A percentile compares a stretch with the other conserved stretches of the same genome.
Conservation (phyloP, 2,329 filamentous ascomycete genomes). For the Fusarium virguliforme region DNA sequence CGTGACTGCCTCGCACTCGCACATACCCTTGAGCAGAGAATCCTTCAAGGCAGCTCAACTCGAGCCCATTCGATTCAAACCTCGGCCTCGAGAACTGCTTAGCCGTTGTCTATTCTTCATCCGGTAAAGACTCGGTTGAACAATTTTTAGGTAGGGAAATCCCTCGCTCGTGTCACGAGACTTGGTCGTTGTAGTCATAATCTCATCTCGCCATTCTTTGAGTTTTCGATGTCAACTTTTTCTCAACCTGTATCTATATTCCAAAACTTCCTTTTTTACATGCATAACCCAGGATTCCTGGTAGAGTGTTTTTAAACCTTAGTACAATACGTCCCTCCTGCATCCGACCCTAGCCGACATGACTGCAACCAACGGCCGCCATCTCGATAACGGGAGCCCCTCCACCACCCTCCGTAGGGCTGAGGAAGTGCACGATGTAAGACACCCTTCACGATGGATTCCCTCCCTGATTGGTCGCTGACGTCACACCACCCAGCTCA, state of each 20-base stretch:
- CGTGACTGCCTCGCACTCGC: conserved; percentile 2
- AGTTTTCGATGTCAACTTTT: conserved; percentile 30
- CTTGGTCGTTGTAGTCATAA: conserved; percentile 35
- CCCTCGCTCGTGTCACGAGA: conserved; percentile 50
- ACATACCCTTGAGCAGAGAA: neutral
- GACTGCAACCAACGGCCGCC: conserved; percentile 48
- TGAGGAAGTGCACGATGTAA: conserved; percentile 54
- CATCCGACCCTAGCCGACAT: conserved; percentile 42
- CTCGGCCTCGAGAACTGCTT: conserved; percentile 5
- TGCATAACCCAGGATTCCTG: neutral
- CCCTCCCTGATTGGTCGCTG: conserved; percentile 41
- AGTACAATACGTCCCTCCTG: neutral
- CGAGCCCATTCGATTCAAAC: neutral
- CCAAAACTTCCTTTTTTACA: neutral
- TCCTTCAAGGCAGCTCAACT: conserved; percentile 2
- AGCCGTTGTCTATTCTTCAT: conserved; percentile 5
- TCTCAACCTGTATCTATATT: conserved; percentile 14
- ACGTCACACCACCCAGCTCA: conserved; percentile 66
- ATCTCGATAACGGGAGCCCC: conserved; percentile 42
- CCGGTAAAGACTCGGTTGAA: conserved; percentile 53
- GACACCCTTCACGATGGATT: conserved; percentile 26
- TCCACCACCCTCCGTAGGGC: conserved; percentile 52
- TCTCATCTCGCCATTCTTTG: conserved; percentile 37
- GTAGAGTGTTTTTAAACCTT: conserved; percentile 5
- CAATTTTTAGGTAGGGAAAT: conserved; percentile 30